These are phyloP conservation scores for Penicillium sp. DNA, from an alignment of 2,329 filamentous ascomycete species.

Conservation along the genomic window DNA sequence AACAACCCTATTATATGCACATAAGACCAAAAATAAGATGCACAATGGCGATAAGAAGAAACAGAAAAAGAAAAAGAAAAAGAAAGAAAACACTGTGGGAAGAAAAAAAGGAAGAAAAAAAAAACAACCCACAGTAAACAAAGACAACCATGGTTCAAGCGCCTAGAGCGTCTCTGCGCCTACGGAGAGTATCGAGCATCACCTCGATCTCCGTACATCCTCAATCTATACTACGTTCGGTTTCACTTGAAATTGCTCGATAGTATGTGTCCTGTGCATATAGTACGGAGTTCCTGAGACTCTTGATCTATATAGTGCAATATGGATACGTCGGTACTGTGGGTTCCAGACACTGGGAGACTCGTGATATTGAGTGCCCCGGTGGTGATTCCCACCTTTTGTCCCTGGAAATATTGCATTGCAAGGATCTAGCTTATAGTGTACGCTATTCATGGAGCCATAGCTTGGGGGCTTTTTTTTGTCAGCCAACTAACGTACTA, in stretches of 20 bases:
- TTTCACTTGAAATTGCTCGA: too few species aligned
- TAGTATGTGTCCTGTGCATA: too few species aligned
- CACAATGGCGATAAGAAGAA: neutral
- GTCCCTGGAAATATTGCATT: neutral
- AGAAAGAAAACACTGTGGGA: neutral
- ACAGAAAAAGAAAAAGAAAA: neutral
- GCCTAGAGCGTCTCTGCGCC: too few species aligned
- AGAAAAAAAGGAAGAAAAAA: neutral
- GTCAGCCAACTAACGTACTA: neutral
- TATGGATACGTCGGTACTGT: neutral
- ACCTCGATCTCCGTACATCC: too few species aligned
- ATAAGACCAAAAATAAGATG: neutral
- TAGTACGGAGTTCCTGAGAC: too few species aligned
- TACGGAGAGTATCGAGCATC: too few species aligned
- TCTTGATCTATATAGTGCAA: neutral
- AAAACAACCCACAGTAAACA: neutral
- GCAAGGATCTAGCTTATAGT: neutral
- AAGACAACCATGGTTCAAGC: neutral
- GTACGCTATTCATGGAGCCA: too few species aligned
- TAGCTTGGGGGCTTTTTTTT: neutral
- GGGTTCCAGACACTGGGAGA: neutral
- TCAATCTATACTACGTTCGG: too few species aligned
- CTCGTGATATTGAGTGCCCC: neutral
- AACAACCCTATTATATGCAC: too few species aligned
- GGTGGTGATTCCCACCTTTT: too few species aligned